These are phyloP conservation scores for Withania somnifera DNA, from an alignment of 305 asterid genomes.

Conservation along the genomic window DNA sequence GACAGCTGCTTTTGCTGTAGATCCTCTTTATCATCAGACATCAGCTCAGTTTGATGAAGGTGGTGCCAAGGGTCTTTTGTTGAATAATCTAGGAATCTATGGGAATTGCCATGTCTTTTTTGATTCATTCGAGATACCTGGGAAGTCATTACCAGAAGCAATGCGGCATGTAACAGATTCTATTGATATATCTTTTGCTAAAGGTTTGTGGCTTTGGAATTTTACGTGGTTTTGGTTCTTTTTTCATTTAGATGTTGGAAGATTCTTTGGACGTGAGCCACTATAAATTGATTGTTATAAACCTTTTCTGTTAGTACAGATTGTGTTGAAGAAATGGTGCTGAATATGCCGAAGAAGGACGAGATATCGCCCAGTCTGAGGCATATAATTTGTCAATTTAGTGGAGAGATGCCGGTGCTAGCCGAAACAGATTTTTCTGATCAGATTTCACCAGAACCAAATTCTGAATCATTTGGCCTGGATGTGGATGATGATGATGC, in stretches of 20 bases:
- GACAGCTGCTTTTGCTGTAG: conserved; percentile 73
- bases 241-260: not conserved
- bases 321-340: conserved; percentile 60
- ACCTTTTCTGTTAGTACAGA: conserved; percentile 30
- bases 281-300: not conserved
- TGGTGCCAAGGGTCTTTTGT: conserved; percentile 89
- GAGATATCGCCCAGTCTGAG: conserved; percentile 83
- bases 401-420: conserved; percentile 47
- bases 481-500: conserved; percentile 37
- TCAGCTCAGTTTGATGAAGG: conserved; percentile 99
- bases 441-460: conserved; percentile 39
- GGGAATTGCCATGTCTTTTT: conserved; percentile 82
- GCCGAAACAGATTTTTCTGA: conserved; percentile 33
- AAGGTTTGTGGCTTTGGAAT: conserved; percentile 40
- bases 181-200: conserved; percentile 69
- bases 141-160: conserved; percentile 37
- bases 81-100: conserved; percentile 94
- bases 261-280: not conserved
- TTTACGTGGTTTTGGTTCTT: not conserved
- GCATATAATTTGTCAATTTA: conserved; percentile 54
- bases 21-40: conserved; percentile 98
- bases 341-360: conserved; percentile 39
- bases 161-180: conserved; percentile 27
- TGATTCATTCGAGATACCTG: conserved; percentile 90
- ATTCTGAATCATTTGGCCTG: conserved; percentile 21